Conservation (phyloP, 2,329 filamentous ascomycete genomes). For the Paracorniculantispora psalliotae region DNA sequence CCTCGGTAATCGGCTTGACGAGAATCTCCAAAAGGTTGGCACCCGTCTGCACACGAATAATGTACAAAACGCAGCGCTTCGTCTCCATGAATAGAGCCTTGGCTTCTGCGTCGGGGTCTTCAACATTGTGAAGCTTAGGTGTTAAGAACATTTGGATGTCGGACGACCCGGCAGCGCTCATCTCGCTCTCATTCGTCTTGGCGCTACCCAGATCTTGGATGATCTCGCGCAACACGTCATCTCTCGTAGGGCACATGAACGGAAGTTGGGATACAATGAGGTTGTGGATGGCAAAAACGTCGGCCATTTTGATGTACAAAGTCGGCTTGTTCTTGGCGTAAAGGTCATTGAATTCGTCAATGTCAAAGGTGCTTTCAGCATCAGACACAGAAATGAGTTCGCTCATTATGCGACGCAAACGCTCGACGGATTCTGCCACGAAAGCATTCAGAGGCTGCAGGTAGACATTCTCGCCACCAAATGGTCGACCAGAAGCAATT, state of each 20-base stretch:
- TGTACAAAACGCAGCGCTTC: conserved; percentile 93
- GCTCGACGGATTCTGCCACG: conserved; percentile 75
- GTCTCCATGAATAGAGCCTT: conserved; percentile 97
- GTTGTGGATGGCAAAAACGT: conserved; percentile 94
- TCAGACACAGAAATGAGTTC: conserved; percentile 78
- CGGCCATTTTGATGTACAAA: conserved; percentile 97
- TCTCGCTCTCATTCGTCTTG: conserved; percentile 92
- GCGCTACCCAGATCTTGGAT: conserved; percentile 91
- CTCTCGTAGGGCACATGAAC: conserved; percentile 70
- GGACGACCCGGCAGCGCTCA: conserved; percentile 77
- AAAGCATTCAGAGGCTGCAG: conserved; percentile 93
- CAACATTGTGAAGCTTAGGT: conserved; percentile 81
- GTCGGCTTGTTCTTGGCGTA: conserved; percentile 96
- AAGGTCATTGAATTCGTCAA: conserved; percentile 97
- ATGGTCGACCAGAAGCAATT: conserved; percentile 79
- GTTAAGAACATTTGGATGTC: conserved; percentile 90
- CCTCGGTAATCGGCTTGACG: conserved; percentile 77
- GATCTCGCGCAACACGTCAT: conserved; percentile 86
- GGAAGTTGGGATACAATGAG: conserved; percentile 76
- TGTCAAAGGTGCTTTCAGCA: conserved; percentile 89
- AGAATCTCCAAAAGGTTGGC: conserved; percentile 92
- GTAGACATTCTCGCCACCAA: conserved; percentile 93
- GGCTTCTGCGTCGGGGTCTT: conserved; percentile 87
- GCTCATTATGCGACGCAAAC: conserved; percentile 69
- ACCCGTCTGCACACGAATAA: conserved; percentile 92